phyloP scores from a whole-genome alignment of 129 eudicot genomes.

The carrot (Daucus carota) region DNA sequence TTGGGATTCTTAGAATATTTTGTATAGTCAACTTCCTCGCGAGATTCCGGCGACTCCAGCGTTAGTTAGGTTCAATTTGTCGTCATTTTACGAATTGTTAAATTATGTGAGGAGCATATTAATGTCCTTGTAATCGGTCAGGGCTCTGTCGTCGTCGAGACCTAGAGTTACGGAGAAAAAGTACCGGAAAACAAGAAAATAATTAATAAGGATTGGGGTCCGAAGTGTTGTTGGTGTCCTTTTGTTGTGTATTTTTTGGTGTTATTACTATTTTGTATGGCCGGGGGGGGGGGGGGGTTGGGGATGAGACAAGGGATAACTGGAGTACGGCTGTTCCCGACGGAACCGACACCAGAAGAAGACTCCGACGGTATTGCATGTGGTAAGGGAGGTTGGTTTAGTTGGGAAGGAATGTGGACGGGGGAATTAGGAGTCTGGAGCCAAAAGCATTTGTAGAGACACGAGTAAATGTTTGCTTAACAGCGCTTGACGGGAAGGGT shows the following conservation, averaged over 20 bases:
- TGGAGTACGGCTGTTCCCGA: slow-evolving; percentile 14
- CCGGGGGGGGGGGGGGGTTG: slow-evolving; percentile 7
- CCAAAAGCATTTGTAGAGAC: too few relatives aligned
- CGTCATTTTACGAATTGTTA: slow-evolving; percentile 51
- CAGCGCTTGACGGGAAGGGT: too few relatives aligned
- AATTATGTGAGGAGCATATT: slow-evolving; percentile 50
- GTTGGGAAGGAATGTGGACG: slow-evolving; percentile 59
- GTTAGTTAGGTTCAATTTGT: slow-evolving; percentile 39
- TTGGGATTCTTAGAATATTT: too few relatives aligned
- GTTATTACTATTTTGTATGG: slow-evolving; percentile 19
- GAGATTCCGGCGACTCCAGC: slow-evolving; percentile 52
- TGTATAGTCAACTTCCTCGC: slow-evolving; percentile 58
- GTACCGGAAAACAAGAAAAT: slow-evolving; percentile 27
- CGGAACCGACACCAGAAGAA: slow-evolving; percentile 29
- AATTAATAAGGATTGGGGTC: slow-evolving; percentile 30
- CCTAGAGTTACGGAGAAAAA: slow-evolving; percentile 18
- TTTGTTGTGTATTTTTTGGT: slow-evolving; percentile 18
- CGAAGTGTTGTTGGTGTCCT: slow-evolving; percentile 40
- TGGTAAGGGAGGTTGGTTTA: slow-evolving; percentile 31
- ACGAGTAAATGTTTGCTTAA: too few relatives aligned
- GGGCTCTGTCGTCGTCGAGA: slow-evolving; percentile 25
- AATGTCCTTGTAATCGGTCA: slow-evolving; percentile 18
- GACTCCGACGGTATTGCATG: background rate
- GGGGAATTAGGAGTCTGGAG: slow-evolving; percentile 62
- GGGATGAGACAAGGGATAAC: slow-evolving; percentile 2